phyloP scores from a whole-genome alignment of 2,329 filamentous ascomycete genomes.

The Fusarium coffeatum region DNA sequence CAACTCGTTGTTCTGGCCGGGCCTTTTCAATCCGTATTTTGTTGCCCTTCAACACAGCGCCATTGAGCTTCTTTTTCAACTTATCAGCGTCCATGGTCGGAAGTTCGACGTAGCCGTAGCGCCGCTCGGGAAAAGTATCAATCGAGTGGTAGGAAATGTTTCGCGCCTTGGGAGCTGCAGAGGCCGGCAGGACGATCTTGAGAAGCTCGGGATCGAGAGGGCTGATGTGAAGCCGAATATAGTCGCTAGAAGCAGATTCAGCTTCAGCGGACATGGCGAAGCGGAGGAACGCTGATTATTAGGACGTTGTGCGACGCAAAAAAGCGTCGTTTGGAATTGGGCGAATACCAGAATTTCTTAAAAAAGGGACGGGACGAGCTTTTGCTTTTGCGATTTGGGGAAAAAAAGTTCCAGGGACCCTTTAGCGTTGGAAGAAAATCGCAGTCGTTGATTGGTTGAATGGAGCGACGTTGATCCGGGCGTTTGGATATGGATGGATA shows the following conservation, averaged over 20 bases:
- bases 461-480: constrained; percentile 46
- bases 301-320: constrained; percentile 37
- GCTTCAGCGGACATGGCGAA: constrained; percentile 45
- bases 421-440: not conserved
- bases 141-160: constrained; percentile 90
- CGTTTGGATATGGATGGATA: not conserved
- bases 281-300: constrained; percentile 13
- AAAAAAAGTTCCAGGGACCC: constrained; percentile 41
- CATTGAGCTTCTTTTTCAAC: constrained; percentile 90
- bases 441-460: constrained; percentile 38
- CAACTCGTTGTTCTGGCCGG: constrained; percentile 62
- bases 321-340: constrained; percentile 21
- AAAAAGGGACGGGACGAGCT: constrained; percentile 36
- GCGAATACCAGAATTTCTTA: constrained; percentile 5
- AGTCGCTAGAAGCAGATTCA: constrained; percentile 43
- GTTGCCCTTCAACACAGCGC: constrained; percentile 81
- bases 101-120: constrained; percentile 90
- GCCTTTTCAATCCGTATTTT: constrained; percentile 90
- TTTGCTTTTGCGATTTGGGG: constrained; percentile 29
- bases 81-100: constrained; percentile 87
- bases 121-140: constrained; percentile 88
- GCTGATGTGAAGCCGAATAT: constrained; percentile 78
- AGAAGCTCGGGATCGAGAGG: constrained; percentile 83
- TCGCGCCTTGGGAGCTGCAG: constrained; percentile 72
- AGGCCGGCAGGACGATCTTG: constrained; percentile 75